Conservation (phyloP, 1,139 yeast species). For the Taiozyma sp. region DNA sequence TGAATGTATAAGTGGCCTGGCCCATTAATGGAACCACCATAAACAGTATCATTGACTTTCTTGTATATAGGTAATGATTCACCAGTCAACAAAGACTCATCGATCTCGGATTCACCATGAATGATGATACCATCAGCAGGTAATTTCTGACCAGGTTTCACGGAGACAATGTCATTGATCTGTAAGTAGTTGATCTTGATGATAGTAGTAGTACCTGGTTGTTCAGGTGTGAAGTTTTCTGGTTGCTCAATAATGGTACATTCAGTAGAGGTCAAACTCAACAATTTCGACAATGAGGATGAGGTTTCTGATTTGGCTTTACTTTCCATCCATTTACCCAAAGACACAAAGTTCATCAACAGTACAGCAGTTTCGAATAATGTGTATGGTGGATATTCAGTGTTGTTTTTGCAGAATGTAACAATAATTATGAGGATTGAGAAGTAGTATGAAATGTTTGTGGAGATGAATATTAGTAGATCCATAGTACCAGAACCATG, state of each 20-base stretch:
- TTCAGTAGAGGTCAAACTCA: slow-evolving; percentile 75
- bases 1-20: slow-evolving; percentile 64
- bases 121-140: slow-evolving; percentile 89
- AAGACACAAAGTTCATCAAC: slow-evolving; percentile 76
- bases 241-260: slow-evolving; percentile 54
- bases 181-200: slow-evolving; percentile 77
- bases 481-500: slow-evolving; percentile 94
- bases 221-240: slow-evolving; percentile 9
- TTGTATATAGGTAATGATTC: slow-evolving; percentile 78
- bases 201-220: slow-evolving; percentile 14
- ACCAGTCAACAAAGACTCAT: slow-evolving; percentile 88
- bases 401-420: slow-evolving; percentile 30
- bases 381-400: slow-evolving; percentile 54
- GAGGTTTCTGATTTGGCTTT: slow-evolving; percentile 94
- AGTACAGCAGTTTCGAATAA: slow-evolving; percentile 86
- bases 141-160: slow-evolving; percentile 81
- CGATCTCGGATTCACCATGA: slow-evolving; percentile 76
- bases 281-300: slow-evolving; percentile 73
- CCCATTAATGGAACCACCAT: slow-evolving; percentile 92
- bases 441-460: slow-evolving; percentile 72
- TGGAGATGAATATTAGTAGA: slow-evolving; percentile 79
- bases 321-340: slow-evolving; percentile 90
- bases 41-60: slow-evolving; percentile 52
- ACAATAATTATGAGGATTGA: slow-evolving; percentile 57
- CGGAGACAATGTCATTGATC: slow-evolving; percentile 67